Base-by-base conservation (phyloP, 2,329 filamentous ascomycete species). In the Drechslerella coelobrocha region DNA sequence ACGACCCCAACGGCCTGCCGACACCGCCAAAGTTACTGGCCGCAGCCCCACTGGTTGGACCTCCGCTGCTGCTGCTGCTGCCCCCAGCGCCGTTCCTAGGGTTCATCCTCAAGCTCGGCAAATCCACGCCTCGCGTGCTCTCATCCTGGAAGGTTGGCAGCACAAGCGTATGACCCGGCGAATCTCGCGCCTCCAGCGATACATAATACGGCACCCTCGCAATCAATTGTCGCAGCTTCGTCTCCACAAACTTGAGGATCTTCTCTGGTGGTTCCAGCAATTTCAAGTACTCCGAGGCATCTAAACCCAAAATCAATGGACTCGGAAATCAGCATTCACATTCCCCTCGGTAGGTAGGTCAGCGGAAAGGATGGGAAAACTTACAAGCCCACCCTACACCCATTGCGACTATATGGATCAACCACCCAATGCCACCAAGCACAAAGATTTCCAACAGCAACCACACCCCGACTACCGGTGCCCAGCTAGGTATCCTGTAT, bases 231-330 rank as follows among this genome's bases (percentile, higher is more conserved):
- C 96, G 94, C 68, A 97, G 81, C 78, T 93, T 95, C 17, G 85
- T 86, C 80, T 99, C 94, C 61, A 97, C 84, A 87, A 89, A 97
- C 73, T 92, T 85, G 61, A 97, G 82, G 26, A 89, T 85, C 84
- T 89, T 90, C 80, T 97, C 94, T 1, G 91, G 92, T 21, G 94
- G 94, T 14, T 91, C 90, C 41, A 97, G 84, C 77, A 95, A 89
- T 78, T 91, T 92, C 75, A 97, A 86, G 78, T 92, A 96, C 51
- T 92, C 92, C 66, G 96, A 82, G 2, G 91, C 93, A 81, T 88
- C 90, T 92, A 73, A 27, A 34, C 21, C 14, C n/a, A 27, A 29
- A 37, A 6, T 21, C n/a, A 26, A 19, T 14, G 50, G 6, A 48
- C 37, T 57, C 5, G 59, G 52, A 12, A 60, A 10, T 48, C 56